These are phyloP conservation scores for Jatropha multifida DNA, from an alignment of 441 rosid species.

Conservation along the genomic window DNA sequence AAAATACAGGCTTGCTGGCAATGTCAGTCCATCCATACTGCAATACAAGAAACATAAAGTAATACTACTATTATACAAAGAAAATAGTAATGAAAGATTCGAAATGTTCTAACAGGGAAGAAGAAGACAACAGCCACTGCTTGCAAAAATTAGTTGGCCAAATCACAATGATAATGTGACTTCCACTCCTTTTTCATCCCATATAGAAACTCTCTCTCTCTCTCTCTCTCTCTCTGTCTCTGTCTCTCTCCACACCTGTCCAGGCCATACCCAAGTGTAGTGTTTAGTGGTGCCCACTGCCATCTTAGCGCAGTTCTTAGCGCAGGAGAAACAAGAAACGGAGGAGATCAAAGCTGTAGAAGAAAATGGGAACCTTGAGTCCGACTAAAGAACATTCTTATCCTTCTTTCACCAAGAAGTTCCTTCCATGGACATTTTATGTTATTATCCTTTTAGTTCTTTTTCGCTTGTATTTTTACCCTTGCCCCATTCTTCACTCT, in stretches of 20 bases:
- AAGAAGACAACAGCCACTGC: neutral
- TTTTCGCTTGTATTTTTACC: constrained; percentile 56
- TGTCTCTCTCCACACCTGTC: neutral
- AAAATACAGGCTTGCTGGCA: no score
- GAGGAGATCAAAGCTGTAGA: neutral
- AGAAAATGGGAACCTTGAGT: constrained; percentile 35
- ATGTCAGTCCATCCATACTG: no score
- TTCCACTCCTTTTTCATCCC: neutral
- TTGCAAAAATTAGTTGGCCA: constrained; percentile 26
- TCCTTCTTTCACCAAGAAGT: constrained; percentile 38
- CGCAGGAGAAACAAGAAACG: neutral
- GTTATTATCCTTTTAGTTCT: constrained; percentile 51
- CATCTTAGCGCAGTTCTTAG: neutral
- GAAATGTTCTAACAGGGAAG: neutral
- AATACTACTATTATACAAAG: neutral
- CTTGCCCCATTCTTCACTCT: constrained; percentile 39
- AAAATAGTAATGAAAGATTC: neutral
- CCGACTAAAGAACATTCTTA: constrained; percentile 33
- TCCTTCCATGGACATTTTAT: constrained; percentile 47
- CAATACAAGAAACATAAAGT: neutral
- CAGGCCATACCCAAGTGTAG: neutral
- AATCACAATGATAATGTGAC: constrained; percentile 16
- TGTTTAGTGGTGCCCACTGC: neutral
- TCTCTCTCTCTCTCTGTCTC: neutral
- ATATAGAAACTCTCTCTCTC: neutral